Base-by-base conservation (phyloP, 2,329 filamentous ascomycete genomes). In the Alternaria tenuissima region DNA sequence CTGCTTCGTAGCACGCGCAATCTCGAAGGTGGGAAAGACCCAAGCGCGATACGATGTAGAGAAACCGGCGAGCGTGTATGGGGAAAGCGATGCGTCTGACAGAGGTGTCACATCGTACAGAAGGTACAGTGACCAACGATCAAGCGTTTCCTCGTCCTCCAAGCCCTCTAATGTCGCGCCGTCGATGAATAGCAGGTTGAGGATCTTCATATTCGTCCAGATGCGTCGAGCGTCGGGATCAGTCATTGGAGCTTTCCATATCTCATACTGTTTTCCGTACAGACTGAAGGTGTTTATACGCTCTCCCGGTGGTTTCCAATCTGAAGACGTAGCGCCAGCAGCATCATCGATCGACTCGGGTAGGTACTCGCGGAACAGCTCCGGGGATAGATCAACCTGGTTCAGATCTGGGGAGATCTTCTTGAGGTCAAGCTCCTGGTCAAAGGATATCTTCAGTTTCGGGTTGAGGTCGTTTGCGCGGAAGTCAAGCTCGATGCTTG, bases 51-150 rank as follows among this genome's bases (percentile, higher is more conserved):
- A 97, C 34, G 94, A 89, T 1, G 94, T 98, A 16, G 91, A 89
- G 79, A 96, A 98, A 58, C 95, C 95, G 36, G 92, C 89, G 66
- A 99, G 92, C 3, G 88, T 86, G 76, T 97, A 97, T 58, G 67
- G 69, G 7, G 72, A 72, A 7, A 62, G 51, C 6, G 67, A 55
- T 4, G 68, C 55, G 47, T 76, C 69, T 26, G 71, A 55, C n/a
- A 73, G 52, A 5, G 76, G 72, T 2, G 77, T 75, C 24, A 77
- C 71, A 28, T 79, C 75, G 49, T 79, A 79, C 14, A 97, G 83
- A 68, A 97, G 89, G 80, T 93, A 98, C n/a, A 98, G 81, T 0
- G 91, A 93, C 95, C 95, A 99, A 70, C 94, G 87, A 62, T 93
- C 87, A 20, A 90, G 79, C 0, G 88, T 89, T 84, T 88, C 90